Conservation (phyloP, 805 yeast genomes). For the Candida vaughaniae region DNA sequence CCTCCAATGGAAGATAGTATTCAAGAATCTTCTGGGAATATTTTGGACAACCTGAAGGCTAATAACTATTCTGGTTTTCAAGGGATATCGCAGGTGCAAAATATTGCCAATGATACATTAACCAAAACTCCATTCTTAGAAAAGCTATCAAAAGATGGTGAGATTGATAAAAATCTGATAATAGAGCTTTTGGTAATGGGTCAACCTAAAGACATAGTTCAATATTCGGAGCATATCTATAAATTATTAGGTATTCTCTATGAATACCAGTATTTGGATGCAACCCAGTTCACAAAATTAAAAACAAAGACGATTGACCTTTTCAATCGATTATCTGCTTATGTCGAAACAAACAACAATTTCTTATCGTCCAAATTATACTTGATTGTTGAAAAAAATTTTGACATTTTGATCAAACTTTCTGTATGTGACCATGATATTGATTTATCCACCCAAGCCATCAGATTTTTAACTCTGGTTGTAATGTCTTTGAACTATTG, state of each 20-base stretch:
- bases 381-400: constrained; percentile 35
- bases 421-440: constrained; percentile 29
- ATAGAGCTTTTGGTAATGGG: constrained; percentile 22
- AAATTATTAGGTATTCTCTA: constrained; percentile 25
- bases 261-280: constrained; percentile 10
- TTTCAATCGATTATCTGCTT: constrained; percentile 23
- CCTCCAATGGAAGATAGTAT: too few relatives aligned
- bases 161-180: constrained; percentile 17
- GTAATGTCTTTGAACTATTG: constrained; percentile 42
- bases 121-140: constrained; percentile 5
- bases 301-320: constrained; percentile 24
- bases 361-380: constrained; percentile 33
- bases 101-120: constrained; percentile 1
- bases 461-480: constrained; percentile 36
- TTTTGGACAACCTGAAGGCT: too few relatives aligned
- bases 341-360: constrained; percentile 18
- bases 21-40: too few relatives aligned
- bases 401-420: constrained; percentile 37
- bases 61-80: too few relatives aligned
- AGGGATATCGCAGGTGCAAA: background rate
- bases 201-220: constrained; percentile 29
- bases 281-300: constrained; percentile 17
- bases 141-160: constrained; percentile 19
- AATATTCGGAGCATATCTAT: constrained; percentile 38
- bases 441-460: constrained; percentile 32